Evolutionary conservation across 257 asterid species (phyloP), one percentile per base, ranked within the genome.

Genomic region (Nicotiana undulata): DNA sequence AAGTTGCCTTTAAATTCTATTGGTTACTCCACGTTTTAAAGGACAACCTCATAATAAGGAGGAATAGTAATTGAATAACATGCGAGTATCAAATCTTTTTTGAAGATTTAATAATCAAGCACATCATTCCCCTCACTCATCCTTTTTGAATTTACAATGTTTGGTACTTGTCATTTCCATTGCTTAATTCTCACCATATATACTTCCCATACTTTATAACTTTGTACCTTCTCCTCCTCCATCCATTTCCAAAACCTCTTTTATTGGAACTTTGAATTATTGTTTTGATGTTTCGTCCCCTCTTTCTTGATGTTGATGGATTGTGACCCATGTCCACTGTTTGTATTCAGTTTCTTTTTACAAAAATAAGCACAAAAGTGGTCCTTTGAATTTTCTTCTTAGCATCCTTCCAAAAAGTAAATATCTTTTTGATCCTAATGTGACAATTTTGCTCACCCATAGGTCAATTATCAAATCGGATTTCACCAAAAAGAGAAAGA

Each of bases 351-450:
- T 26, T 26, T n/a, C n/a, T n/a, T 22, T 59, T 79, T 80, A 81
- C 78, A 60, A 12, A 75, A 20, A 34, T 0, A 2, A 24, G 49
- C 49, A 40, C 11, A 59, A 78, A 40, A 44, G 75, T 51, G 80
- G 52, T 76, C 49, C 66, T 29, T 40, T 44, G 58, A 16, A 11
- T 53, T 59, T 76, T 28, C 49, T 9, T 31, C 63, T 12, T 65
- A 34, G 85, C 84, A 79, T 80, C 84, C 80, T 85, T 84, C 82
- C 85, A 86, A 79, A 82, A 85, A 59, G 85, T 60, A 79, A 80
- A 80, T 8, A 79, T 81, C 55, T 18, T 72, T 79, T 79, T 26
- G 79, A 84, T 40, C 34, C 81, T 75, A 6, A 8, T 11, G 34
- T 3, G 78, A 13, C 60, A 70, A 46, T 3, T 68, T 24, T 24